Evolutionary conservation across 306 rosid genomes (phyloP).

Genomic region (Glycine soja): DNA sequence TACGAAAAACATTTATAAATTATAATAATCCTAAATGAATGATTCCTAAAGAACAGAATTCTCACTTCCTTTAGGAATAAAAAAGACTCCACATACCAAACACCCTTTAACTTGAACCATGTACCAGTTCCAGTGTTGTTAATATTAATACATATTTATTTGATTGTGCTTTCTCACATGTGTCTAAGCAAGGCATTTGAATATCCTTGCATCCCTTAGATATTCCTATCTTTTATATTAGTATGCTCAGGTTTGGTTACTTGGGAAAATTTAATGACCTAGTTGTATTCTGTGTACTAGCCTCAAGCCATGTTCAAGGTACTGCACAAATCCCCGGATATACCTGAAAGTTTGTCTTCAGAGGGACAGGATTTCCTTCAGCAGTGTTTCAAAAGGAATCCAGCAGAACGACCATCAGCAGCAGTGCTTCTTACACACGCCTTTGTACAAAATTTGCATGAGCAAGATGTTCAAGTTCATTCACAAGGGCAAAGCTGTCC

Average conservation of each 20-base stretch:
- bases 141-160: too few relatives aligned
- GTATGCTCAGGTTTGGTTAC: conserved; percentile 18
- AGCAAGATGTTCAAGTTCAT: conserved; percentile 52
- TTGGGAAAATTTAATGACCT: conserved; percentile 18
- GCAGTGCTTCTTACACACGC: conserved; percentile 72
- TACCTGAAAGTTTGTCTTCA: conserved; percentile 77
- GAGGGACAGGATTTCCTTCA: conserved; percentile 85
- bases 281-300: conserved; percentile 55
- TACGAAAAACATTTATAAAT: background rate
- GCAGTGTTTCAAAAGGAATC: conserved; percentile 86
- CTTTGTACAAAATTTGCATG: conserved; percentile 68
- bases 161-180: background rate
- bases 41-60: background rate
- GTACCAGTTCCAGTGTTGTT: too few relatives aligned
- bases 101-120: background rate
- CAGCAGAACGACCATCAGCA: conserved; percentile 86
- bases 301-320: conserved; percentile 99
- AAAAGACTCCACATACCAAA: background rate
- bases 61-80: background rate
- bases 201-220: conserved; percentile 38
- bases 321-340: conserved; percentile 73
- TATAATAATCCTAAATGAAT: background rate
- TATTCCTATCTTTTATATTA: background rate
- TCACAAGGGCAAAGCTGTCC: conserved; percentile 43
- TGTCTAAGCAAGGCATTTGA: conserved; percentile 35